phyloP scores from a whole-genome alignment of 495 filamentous ascomycete species.

The Penicillium pulvis region DNA sequence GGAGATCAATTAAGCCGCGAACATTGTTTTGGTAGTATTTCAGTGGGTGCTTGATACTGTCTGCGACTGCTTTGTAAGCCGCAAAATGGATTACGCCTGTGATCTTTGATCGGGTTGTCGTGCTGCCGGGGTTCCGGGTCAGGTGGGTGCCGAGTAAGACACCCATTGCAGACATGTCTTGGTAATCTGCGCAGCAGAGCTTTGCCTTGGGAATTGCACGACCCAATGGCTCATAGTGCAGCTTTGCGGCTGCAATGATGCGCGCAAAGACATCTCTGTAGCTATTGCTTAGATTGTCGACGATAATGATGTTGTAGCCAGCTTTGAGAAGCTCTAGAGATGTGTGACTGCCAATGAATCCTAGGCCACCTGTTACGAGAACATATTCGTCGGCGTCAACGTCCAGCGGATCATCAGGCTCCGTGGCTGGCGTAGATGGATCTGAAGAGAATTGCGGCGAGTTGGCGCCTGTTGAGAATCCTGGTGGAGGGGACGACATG shows the following conservation, averaged over 20 bases:
- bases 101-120: neutral
- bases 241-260: neutral
- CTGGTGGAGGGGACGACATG: conserved; percentile 3
- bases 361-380: conserved; percentile 5
- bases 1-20: conserved; percentile 1
- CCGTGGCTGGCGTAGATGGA: conserved; percentile 5
- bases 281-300: conserved; percentile 10
- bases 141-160: neutral
- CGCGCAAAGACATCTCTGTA: conserved; percentile 4
- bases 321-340: conserved; percentile 7
- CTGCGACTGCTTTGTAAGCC: conserved; percentile 7
- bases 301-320: conserved; percentile 10
- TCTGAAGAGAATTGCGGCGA: conserved; percentile 6
- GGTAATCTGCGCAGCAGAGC: conserved; percentile 8
- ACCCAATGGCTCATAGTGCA: conserved; percentile 1
- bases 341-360: conserved; percentile 9
- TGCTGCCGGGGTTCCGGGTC: neutral
- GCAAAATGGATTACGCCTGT: conserved; percentile 8
- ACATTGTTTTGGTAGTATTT: conserved; percentile 10
- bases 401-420: conserved; percentile 1
- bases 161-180: conserved; percentile 1
- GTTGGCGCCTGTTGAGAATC: neutral
- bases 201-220: conserved; percentile 1
- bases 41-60: conserved; percentile 5
- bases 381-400: conserved; percentile 7